These are phyloP conservation scores for Trichoderma asperellum DNA, from an alignment of 2,329 filamentous ascomycete genomes.

Conservation along the genomic window DNA sequence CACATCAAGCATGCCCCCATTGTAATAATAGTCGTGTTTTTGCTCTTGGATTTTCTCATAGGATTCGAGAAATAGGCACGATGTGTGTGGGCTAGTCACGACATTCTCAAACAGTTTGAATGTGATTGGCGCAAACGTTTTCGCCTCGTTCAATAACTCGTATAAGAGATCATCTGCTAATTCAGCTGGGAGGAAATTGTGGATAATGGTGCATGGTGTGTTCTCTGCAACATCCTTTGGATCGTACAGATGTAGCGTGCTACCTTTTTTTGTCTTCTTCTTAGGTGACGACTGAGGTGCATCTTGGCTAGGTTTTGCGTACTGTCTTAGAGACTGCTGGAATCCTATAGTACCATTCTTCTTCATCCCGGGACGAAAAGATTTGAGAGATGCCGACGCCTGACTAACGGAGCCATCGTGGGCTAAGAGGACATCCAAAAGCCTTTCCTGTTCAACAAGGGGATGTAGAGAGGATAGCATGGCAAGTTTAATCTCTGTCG, in stretches of 20 bases:
- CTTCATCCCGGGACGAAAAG: conserved; percentile 37
- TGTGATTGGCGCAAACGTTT: conserved; percentile 68
- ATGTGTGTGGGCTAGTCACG: conserved; percentile 83
- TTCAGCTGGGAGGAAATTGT: conserved; percentile 78
- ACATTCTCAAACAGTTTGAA: conserved; percentile 90
- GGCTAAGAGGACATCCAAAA: conserved; percentile 79
- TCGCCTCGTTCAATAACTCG: conserved; percentile 76
- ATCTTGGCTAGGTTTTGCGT: conserved; percentile 40
- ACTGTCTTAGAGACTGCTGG: conserved; percentile 66
- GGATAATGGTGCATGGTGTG: conserved; percentile 89
- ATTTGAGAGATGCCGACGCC: conserved; percentile 61
- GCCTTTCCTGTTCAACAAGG: conserved; percentile 61
- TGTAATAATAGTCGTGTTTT: conserved; percentile 82
- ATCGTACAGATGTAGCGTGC: conserved; percentile 81
- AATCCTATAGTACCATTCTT: conserved; percentile 51
- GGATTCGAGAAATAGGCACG: conserved; percentile 79
- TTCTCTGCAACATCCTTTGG: conserved; percentile 79
- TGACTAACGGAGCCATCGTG: conserved; percentile 75
- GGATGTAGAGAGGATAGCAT: conserved; percentile 79
- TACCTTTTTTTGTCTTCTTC: conserved; percentile 69
- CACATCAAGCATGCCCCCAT: conserved; percentile 72
- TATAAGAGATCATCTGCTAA: conserved; percentile 73
- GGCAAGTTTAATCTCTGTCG: conserved; percentile 88
- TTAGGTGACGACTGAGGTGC: conserved; percentile 37
- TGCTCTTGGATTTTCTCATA: conserved; percentile 70